Evolutionary conservation across 1,284 basidiomycete species (phyloP), one percentile per base, ranked within the genome.

Genomic region (Pseudozyma pruni): DNA sequence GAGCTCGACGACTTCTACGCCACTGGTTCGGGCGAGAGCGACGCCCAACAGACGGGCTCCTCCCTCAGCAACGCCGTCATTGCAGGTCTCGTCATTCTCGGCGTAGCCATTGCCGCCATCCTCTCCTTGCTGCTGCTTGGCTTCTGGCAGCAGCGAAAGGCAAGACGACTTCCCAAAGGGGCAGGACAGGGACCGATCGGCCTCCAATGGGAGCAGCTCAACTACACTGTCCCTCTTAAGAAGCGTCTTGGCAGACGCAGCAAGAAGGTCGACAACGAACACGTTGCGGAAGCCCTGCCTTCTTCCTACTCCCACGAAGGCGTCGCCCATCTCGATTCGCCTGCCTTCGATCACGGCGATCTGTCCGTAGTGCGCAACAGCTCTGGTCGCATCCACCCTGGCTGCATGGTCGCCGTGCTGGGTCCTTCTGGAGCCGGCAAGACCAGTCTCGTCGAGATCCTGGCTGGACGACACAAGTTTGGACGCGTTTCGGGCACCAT

Each of bases 341-440:
- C n/a, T 27, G 38, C 52, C 9, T 22, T 46, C 2, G 16, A 17
- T 9, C 23, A 43, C 9, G 25, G 33, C 3, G 34, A 42, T 11
- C 43, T 66, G 20, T 5, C 51, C 13, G 51, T 66, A 7, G 42
- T 66, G 3, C 51, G 42, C 25, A 43, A 56, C 46, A 66, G 51
- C 53, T 75, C 66, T 0, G 74, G 72, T 8, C 37, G 49, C 14
- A 68, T 69, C 32, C 54, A 64, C 2, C 70, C 76, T 1, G 76
- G 76, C 4, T 35, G 38, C 19, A 75, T 79, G 59, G 58, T 72
- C 3, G 70, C 72, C 16, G 54, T 78, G 14, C 71, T 78, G 1
- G 76, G 76, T 14, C 67, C 76, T 22, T 66, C 59, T 8, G 76
- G 76, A 22, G 76, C 76, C 7, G 76, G 76, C 29, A 78, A 78